Percentiles rank a stretch among this genome's conserved stretches.
Evolutionary conservation across 768 basidiomycete species (phyloP).

Genomic region (Leccinum disarticulatum): DNA sequence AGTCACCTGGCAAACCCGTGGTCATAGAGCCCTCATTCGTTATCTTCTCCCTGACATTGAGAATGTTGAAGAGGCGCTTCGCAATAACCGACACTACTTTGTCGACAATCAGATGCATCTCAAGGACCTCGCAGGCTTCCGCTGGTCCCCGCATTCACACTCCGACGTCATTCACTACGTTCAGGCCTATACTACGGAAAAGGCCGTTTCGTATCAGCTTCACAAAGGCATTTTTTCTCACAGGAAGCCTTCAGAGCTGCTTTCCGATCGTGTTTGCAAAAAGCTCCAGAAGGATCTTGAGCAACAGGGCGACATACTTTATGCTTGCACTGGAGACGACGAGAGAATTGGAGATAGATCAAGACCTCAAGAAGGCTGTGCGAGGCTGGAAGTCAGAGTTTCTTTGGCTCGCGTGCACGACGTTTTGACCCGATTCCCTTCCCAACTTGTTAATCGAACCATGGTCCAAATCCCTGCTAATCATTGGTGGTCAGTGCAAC

Average conservation of each 20-base stretch:
- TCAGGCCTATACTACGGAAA: slow-evolving; percentile 12
- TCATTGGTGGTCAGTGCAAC: slow-evolving; percentile 1
- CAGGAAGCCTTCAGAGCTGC: neutral
- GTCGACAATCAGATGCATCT: slow-evolving; percentile 2
- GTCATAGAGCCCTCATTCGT: neutral
- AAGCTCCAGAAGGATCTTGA: neutral
- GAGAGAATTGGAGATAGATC: neutral
- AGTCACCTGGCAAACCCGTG: neutral
- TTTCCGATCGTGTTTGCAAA: neutral
- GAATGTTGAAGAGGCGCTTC: rapidly evolving
- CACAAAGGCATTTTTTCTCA: neutral
- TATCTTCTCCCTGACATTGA: neutral
- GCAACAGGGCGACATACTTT: neutral
- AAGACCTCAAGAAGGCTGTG: slow-evolving; percentile 3
- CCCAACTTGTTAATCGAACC: neutral
- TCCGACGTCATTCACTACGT: neutral
- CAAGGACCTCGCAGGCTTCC: slow-evolving; percentile 5
- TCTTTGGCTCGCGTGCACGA: neutral
- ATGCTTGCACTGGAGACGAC: neutral
- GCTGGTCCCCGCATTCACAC: neutral
- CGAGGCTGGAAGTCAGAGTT: slow-evolving; percentile 4
- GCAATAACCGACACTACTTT: neutral
- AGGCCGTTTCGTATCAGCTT: slow-evolving; percentile 9
- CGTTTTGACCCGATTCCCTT: neutral
- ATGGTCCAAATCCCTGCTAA: slow-evolving; percentile 1